phyloP scores from a whole-genome alignment of 2,329 filamentous ascomycete species.

The Verticillium klebahnii region DNA sequence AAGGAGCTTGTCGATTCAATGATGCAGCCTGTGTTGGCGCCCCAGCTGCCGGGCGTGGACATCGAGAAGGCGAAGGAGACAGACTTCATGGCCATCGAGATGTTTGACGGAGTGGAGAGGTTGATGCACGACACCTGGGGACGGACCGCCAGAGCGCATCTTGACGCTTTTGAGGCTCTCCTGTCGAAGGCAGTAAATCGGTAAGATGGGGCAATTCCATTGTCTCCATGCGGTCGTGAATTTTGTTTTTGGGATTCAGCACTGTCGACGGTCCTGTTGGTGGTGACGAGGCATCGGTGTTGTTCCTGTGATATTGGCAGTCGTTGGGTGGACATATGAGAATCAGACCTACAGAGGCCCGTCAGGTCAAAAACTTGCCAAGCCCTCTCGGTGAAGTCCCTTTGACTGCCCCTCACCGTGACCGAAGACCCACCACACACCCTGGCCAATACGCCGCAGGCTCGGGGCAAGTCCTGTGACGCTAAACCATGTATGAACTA shows the following conservation, averaged over 20 bases:
- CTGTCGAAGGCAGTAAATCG: background rate
- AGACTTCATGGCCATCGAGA: slow-evolving; percentile 26
- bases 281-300: background rate
- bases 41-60: background rate
- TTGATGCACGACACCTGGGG: slow-evolving; percentile 25
- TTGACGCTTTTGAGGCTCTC: background rate
- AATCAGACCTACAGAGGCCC: background rate
- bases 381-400: slow-evolving; percentile 2
- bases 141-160: background rate
- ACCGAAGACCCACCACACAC: background rate
- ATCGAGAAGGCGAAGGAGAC: slow-evolving; percentile 16
- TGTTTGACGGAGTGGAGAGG: slow-evolving; percentile 20
- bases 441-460: background rate
- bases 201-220: background rate
- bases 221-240: background rate
- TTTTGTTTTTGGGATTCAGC: too few relatives aligned
- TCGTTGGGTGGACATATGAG: background rate
- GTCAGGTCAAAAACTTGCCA: slow-evolving; percentile 17
- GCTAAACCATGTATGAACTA: background rate
- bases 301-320: background rate
- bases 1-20: slow-evolving; percentile 18
- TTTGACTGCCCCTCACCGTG: background rate
- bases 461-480: background rate
- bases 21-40: slow-evolving; percentile 19
- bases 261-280: too few relatives aligned